These are phyloP conservation scores for Clohesyomyces aquaticus DNA, from an alignment of 495 filamentous ascomycete genomes.

Conservation along the genomic window DNA sequence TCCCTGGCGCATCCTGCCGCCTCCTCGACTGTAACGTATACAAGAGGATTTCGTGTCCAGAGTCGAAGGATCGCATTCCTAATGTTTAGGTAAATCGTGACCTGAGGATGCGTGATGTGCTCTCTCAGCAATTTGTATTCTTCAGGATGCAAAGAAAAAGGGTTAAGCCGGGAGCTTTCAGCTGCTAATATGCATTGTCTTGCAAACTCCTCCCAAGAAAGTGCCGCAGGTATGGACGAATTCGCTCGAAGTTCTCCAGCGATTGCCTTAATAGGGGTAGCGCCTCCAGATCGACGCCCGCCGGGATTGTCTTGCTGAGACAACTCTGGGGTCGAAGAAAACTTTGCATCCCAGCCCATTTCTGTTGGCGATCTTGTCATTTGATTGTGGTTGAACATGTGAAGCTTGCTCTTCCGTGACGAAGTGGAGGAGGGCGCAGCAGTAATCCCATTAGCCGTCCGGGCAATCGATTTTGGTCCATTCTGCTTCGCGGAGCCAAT, in stretches of 20 bases:
- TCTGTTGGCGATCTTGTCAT: background rate
- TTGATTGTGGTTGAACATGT: background rate
- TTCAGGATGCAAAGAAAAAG: slow-evolving; percentile 82
- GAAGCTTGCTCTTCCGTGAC: background rate
- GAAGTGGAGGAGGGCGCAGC: background rate
- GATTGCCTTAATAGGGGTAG: slow-evolving; percentile 20
- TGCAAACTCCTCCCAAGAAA: slow-evolving; percentile 75
- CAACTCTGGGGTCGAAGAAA: slow-evolving; percentile 32
- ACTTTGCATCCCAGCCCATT: background rate
- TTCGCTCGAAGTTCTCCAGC: slow-evolving; percentile 23
- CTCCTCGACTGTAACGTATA: slow-evolving; percentile 83
- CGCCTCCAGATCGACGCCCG: slow-evolving; percentile 2
- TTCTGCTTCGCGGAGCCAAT: background rate
- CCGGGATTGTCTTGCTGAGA: slow-evolving; percentile 20
- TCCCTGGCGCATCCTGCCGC: slow-evolving; percentile 92
- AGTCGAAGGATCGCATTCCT: slow-evolving; percentile 91
- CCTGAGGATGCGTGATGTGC: slow-evolving; percentile 83
- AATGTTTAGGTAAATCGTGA: slow-evolving; percentile 96
- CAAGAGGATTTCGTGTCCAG: slow-evolving; percentile 88
- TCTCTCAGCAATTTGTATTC: slow-evolving; percentile 80
- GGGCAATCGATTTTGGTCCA: background rate
- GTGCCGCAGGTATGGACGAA: slow-evolving; percentile 73
- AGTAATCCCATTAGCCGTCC: background rate
- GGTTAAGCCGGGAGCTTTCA: slow-evolving; percentile 85
- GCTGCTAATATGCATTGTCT: slow-evolving; percentile 87